These are phyloP conservation scores for Basidiobolus meristosporus DNA, from an alignment of 371 early-diverging fungal species.

Conservation along the genomic window DNA sequence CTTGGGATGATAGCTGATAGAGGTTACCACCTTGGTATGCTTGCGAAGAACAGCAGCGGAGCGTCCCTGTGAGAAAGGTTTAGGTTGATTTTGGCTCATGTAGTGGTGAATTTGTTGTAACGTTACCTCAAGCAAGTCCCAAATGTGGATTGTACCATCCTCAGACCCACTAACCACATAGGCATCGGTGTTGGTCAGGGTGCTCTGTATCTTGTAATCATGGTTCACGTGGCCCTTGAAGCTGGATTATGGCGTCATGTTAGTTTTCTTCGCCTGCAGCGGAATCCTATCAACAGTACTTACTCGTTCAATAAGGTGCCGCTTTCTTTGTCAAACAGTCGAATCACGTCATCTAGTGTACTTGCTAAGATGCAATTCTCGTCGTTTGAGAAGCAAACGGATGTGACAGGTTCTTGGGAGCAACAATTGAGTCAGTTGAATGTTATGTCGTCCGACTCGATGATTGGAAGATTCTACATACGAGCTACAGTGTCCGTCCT, in stretches of 20 bases:
- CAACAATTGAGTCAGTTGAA: background rate
- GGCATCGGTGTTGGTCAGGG: conserved; percentile 47
- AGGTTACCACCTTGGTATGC: conserved; percentile 26
- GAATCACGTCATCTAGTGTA: conserved; percentile 48
- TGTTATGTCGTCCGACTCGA: conserved; percentile 2
- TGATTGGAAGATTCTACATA: conserved; percentile 9
- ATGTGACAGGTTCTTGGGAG: conserved; percentile 57
- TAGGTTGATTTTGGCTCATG: background rate
- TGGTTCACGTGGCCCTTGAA: conserved; percentile 64
- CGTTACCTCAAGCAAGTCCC: conserved; percentile 59
- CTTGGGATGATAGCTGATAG: conserved; percentile 28
- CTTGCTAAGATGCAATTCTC: conserved; percentile 56
- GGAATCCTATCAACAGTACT: conserved; percentile 2
- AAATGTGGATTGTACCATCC: conserved; percentile 67
- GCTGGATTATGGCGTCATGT: conserved; percentile 8
- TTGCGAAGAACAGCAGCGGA: conserved; percentile 16
- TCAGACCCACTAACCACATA: conserved; percentile 77
- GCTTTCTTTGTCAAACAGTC: conserved; percentile 64
- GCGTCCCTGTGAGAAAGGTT: conserved; percentile 13
- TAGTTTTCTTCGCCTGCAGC: background rate
- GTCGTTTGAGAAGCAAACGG: conserved; percentile 46
- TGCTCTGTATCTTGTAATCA: conserved; percentile 50
- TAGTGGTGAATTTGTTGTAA: background rate
- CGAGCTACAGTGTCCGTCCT: conserved; percentile 51
- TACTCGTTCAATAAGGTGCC: conserved; percentile 59